Percentiles rank a stretch among this genome's conserved stretches.
phyloP scores from a whole-genome alignment of 129 eudicot species.

The Flaveria bidentis region DNA sequence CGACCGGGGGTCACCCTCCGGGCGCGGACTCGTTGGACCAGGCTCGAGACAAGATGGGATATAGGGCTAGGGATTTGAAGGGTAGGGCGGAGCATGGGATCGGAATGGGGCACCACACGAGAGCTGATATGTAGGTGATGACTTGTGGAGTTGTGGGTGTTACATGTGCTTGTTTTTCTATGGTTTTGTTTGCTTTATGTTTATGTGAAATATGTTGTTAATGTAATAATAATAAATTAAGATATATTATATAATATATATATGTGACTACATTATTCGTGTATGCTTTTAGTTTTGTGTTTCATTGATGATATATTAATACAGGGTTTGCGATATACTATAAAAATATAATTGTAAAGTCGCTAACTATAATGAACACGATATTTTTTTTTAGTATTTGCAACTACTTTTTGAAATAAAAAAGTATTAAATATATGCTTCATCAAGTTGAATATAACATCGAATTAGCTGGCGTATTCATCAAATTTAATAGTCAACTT shows the following conservation, averaged over 20 bases:
- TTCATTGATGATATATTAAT: too few relatives aligned
- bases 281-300: too few relatives aligned
- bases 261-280: not conserved
- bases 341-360: too few relatives aligned
- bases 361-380: too few relatives aligned
- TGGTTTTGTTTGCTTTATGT: constrained; percentile 9
- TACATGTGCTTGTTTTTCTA: constrained; percentile 4
- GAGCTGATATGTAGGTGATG: constrained; percentile 17
- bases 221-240: not conserved
- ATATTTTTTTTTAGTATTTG: too few relatives aligned
- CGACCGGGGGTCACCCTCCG: constrained; percentile 50
- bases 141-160: not conserved
- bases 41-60: constrained; percentile 46
- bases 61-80: constrained; percentile 59
- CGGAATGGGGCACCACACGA: constrained; percentile 32
- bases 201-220: constrained; percentile 20
- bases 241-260: not conserved
- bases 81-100: constrained; percentile 54
- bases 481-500: too few relatives aligned
- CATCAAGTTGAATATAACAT: too few relatives aligned
- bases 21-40: constrained; percentile 52
- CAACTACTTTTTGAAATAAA: too few relatives aligned
- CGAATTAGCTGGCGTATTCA: too few relatives aligned
- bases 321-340: too few relatives aligned
- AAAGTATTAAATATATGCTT: too few relatives aligned